Percentiles rank a stretch among this genome's conserved stretches.
phyloP scores from a whole-genome alignment of 352 stramenopile species.

The Aphanomyces stellatus region DNA sequence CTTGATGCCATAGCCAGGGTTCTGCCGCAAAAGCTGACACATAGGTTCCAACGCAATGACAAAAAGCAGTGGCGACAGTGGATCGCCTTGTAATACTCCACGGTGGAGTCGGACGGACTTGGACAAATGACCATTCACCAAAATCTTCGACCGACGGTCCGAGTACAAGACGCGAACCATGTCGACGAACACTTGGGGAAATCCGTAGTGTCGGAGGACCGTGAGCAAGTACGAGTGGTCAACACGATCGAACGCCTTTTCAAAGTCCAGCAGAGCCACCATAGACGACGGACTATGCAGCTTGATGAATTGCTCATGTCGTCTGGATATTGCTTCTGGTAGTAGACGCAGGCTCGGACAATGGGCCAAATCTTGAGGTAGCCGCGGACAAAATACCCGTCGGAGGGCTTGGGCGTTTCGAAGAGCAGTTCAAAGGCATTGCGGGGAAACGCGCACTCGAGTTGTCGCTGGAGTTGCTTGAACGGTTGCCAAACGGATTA shows the following conservation, averaged over 20 bases:
- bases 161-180: neutral
- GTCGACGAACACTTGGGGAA: neutral
- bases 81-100: conserved; percentile 2
- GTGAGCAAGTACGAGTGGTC: conserved; percentile 4
- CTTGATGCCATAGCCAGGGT: neutral
- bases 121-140: conserved; percentile 1
- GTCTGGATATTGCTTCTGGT: conserved; percentile 8
- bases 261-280: conserved; percentile 7
- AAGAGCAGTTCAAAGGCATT: neutral
- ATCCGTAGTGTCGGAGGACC: neutral
- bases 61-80: conserved; percentile 7
- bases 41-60: conserved; percentile 10
- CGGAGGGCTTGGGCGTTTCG: neutral
- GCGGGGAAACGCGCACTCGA: neutral
- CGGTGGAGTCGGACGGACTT: neutral
- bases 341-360: conserved; percentile 1
- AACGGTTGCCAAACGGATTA: too few relatives aligned
- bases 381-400: neutral
- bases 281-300: neutral
- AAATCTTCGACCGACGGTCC: neutral
- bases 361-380: conserved; percentile 2
- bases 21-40: conserved; percentile 1
- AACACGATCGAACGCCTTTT: conserved; percentile 12
- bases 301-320: conserved; percentile 6
- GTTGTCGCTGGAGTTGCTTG: neutral